Base-by-base conservation (phyloP, 805 yeast species). In the Torulaspora maleeae region DNA sequence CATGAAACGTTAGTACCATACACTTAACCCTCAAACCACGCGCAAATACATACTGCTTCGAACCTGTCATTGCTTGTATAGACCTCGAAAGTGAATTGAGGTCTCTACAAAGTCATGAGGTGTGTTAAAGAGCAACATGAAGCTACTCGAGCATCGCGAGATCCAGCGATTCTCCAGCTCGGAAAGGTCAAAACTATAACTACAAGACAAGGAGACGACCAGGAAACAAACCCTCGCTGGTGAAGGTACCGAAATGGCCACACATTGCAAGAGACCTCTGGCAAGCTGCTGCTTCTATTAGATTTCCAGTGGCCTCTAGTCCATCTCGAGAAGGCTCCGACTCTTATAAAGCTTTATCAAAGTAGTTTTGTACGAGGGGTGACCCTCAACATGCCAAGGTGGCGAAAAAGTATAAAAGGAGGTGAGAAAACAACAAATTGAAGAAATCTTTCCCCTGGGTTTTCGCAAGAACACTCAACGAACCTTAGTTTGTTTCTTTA, bases 321-420 rank as follows among this genome's bases (percentile, higher is more conserved):
- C 8, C 8, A 8, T 22, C 25, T 22, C 10, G 25, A 22, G 4
- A 22, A 8, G 5, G 25, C 9, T 22, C 25, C 2, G 25, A 22
- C 5, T 22, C 25, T 22, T 22, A 2, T 2, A 22, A 2, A 22
- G 25, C 10, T 8, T n/a, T n/a, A n/a, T n/a, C n/a, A n/a, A n/a
- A n/a, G n/a, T 22, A 22, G 25, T 8, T 6, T 8, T 22, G 25
- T 22, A 22, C 25, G 25, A 22, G 25, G 8, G 5, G 10, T 22
- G 10, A 3, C 25, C 25, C 10, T 22, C 10, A 8, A 8, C 25
- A n/a, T 16, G 12, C 12, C 11, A 2, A 17, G 35, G 35, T n/a
- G 33, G 38, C 24, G 33, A 28, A 35, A 41, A 41, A 28, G n/a
- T 41, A 41, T 41, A 41, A 34, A 40, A 41, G 36, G 34, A 33